Evolutionary conservation across 768 basidiomycete species (phyloP), one percentile per base, ranked within the genome.

Genomic region (Suillus discolor): DNA sequence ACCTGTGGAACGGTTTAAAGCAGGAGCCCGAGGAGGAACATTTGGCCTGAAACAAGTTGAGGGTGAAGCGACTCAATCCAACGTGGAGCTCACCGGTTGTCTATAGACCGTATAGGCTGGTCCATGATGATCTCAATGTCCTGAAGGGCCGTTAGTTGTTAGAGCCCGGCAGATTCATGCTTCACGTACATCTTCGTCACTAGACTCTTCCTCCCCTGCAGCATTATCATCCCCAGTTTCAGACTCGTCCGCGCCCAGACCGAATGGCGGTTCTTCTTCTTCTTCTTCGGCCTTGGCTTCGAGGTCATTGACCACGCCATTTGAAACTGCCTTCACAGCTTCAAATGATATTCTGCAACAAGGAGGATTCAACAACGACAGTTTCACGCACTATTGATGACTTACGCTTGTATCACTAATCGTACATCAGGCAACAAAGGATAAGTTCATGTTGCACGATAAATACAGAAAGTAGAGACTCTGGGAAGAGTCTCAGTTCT

Each of bases 91-190:
- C 73, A 90, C 90, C 92, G 84, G 71, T 94, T 87, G 79, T 94
- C 92, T 23, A 92, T 78, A 6, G 89, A 90, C 63, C 88, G 89
- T 20, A 87, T 77, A 11, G 88, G 81, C 3, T 88, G 88, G 71
- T 97, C 93, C 87, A 94, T 90, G 63, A 97, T 94, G 69, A 97
- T 92, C 80, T 97, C 95, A 68, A 97, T 83, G 74, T 97, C 89
- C 90, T 94, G 31, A 64, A 39, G 42, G 47, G 63, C 28, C 18
- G 49, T 73, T 59, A 70, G 54, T 45, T 42, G 38, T 31, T 18
- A n/a, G 47, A 59, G 39, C 15, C 36, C 54, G 11, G 2, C 42
- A 66, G 62, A 36, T 9, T 63, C 54, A 68, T 57, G 47, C 57
- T 31, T 59, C 42, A 71, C 73, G 38, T 68, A 88, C 89, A 67